phyloP scores from a whole-genome alignment of 768 basidiomycete species.

The Macrocybe gigantea region DNA sequence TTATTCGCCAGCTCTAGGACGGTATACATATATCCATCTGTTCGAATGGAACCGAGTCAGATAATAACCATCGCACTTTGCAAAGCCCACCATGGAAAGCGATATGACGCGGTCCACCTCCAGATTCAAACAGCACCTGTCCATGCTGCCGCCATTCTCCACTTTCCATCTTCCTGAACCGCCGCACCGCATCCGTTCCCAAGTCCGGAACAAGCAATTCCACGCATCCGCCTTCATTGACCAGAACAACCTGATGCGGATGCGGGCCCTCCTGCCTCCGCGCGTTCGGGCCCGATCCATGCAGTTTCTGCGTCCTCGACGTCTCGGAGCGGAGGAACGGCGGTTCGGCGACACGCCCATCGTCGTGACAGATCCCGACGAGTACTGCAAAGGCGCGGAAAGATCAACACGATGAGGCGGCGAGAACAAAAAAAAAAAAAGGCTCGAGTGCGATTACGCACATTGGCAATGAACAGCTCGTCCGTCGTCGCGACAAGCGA shows the following conservation, averaged over 20 bases:
- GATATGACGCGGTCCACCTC: conserved; percentile 70
- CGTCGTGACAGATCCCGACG: conserved; percentile 51
- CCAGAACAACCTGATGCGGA: conserved; percentile 65
- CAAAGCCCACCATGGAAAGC: conserved; percentile 48
- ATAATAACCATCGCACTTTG: neutral
- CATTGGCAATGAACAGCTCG: conserved; percentile 66
- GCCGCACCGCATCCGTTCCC: conserved; percentile 64
- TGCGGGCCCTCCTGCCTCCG: conserved; percentile 70
- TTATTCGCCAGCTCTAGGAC: conserved; percentile 60
- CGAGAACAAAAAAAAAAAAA: neutral
- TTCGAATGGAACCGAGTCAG: neutral
- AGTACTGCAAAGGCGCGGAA: conserved; percentile 47
- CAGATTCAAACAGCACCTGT: conserved; percentile 41
- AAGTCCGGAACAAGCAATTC: conserved; percentile 74
- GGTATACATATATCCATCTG: conserved; percentile 62
- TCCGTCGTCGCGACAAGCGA: conserved; percentile 51
- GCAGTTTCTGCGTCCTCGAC: conserved; percentile 34
- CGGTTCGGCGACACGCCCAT: conserved; percentile 44
- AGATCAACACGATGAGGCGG: conserved; percentile 1
- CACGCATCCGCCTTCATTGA: conserved; percentile 27
- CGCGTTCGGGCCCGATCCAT: conserved; percentile 54
- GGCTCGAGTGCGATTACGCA: conserved; percentile 31
- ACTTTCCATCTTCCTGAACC: conserved; percentile 35
- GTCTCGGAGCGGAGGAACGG: conserved; percentile 36
- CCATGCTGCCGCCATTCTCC: conserved; percentile 48